Evolutionary conservation across 768 basidiomycete species (phyloP), one percentile per base, ranked within the genome.

Genomic region (Ephemerocybe angulata): DNA sequence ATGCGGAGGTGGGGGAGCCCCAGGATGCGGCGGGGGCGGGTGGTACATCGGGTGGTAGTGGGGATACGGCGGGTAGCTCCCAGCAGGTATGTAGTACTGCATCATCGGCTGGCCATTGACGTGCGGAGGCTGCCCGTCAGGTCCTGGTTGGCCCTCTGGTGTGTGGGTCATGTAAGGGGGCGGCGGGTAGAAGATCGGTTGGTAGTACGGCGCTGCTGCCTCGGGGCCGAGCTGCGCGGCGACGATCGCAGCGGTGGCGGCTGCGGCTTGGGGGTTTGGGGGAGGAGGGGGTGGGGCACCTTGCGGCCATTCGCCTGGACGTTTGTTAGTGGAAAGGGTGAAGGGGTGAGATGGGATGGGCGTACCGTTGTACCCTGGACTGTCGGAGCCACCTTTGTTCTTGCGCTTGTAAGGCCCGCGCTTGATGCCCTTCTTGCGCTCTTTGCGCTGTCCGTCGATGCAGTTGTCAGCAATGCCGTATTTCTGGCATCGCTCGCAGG

Each of bases 361-460:
- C 56, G 22, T 52, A 65, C 65, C 63, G 46, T 51, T 47, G 53
- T 55, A 68, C 33, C 43, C 42, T 12, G 49, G 28, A 21, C 55
- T 54, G 2, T 65, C 67, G 11, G 58, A 68, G 12, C 64, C 63
- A 24, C 50, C 40, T 54, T 79, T 79, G 56, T 71, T 70, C 63
- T 80, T 80, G 56, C 80, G 76, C 74, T 90, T 90, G 78, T 93
- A 93, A 56, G 90, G 91, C 3, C 90, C 90, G 58, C 90, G 79
- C 72, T 93, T 93, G 68, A 92, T 80, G 52, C 90, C 90, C 69
- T 90, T 92, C 73, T 92, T 93, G 58, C 94, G 80, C 70, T 96
- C 93, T 73, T 96, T 97, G 65, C 94, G 82, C 64, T 90, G 88
- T 28, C 93, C 93, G 68, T 97, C 94, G 53, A 88, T 74, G 69